phyloP scores from a whole-genome alignment of 176 grass and related monocot species.

The Zea mays region DNA sequence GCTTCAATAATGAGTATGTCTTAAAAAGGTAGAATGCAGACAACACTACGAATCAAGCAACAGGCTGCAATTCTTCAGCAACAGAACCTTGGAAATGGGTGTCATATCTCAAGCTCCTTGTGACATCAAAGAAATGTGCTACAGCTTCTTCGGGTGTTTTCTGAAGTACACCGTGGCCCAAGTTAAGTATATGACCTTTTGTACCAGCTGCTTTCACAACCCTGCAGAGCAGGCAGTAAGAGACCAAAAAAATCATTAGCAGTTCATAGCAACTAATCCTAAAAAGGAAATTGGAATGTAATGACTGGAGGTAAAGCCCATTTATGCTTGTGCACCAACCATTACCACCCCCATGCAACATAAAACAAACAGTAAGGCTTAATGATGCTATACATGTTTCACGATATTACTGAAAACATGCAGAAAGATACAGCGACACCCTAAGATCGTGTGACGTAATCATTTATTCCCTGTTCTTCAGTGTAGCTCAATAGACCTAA shows the following conservation, averaged over 20 bases:
- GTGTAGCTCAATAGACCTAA: constrained; percentile 26
- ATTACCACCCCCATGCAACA: constrained; percentile 11
- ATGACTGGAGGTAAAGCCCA: constrained; percentile 14
- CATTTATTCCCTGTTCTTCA: constrained; percentile 18
- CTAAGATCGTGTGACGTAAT: neutral
- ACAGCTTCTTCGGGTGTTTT: constrained; percentile 90
- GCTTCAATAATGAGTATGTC: neutral
- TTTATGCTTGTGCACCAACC: constrained; percentile 12
- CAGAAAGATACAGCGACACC: neutral
- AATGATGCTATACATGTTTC: constrained; percentile 33
- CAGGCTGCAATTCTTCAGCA: constrained; percentile 58
- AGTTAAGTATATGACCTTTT: constrained; percentile 87
- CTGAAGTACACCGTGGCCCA: constrained; percentile 92
- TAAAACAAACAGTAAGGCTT: constrained; percentile 20
- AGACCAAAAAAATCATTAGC: constrained; percentile 20
- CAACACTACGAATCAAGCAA: constrained; percentile 42
- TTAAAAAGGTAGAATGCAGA: constrained; percentile 13
- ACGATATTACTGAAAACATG: neutral
- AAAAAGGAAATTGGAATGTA: constrained; percentile 19
- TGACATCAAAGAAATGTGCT: constrained; percentile 95
- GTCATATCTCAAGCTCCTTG: constrained; percentile 83
- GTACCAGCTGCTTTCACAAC: constrained; percentile 88
- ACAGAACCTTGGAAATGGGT: constrained; percentile 67
- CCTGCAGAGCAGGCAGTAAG: constrained; percentile 42
- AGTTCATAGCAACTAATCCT: neutral